Evolutionary conservation across 345 rosid genomes (phyloP), one percentile per base, ranked within the genome.

Genomic region (Acer saccharum): DNA sequence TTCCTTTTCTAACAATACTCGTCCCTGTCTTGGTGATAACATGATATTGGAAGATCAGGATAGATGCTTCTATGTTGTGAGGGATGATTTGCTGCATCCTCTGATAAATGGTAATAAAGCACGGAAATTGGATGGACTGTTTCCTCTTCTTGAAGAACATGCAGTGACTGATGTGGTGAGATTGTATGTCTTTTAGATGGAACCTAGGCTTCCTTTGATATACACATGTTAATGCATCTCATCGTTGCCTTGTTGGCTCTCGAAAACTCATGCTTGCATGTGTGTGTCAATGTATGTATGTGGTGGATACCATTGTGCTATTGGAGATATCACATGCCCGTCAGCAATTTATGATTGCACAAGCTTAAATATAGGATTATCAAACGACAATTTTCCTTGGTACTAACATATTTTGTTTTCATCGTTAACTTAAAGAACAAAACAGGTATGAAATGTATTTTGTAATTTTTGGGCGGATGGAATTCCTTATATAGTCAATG

Each of bases 31-130:
- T 23, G 93, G 88, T 60, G 82, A 83, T 65, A 78, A 76, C 20
- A 3, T 86, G 77, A 61, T 64, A 0, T 73, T 65, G 68, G 66
- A 73, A 35, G 79, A 75, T 76, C 79, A 67, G 76, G 83, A 77
- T 14, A 81, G 84, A 1, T 88, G 85, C 70, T 95, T 92, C 76
- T 95, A 90, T 79, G 73, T 95, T 50, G 83, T 92, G 39, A 89
- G 98, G 89, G 99, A 92, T 79, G 99, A 92, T 87, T 88, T 95
- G 80, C 81, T 92, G 84, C 98, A 92, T 81, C 98, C 99, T 18
- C 84, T 91, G 78, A 88, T 93, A 17, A 93, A 92, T 82, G 98
- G 98, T 79, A 95, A 93, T 81, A 93, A 95, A 81, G 96, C 96
- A 10, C 91, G 99, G 81, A 95, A 95, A 84, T 83, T 93, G 62